Evolutionary conservation across 441 rosid species (phyloP).

Genomic region (Corymbia calophylla): DNA sequence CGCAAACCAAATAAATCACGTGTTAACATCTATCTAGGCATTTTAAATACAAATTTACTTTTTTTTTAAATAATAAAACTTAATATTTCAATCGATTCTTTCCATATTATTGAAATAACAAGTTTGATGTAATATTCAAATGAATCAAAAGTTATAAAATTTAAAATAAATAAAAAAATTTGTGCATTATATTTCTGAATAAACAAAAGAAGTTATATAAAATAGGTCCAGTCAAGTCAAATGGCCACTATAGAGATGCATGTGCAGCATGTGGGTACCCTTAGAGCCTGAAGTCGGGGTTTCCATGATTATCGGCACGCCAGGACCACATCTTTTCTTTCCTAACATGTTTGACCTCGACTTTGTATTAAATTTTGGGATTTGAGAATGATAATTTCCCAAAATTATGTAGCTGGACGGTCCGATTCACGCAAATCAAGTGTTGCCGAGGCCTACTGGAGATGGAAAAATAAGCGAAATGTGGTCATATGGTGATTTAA

Average conservation of each 20-base stretch:
- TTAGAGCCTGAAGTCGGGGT: background rate
- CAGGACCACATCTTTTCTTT: background rate
- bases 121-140: background rate
- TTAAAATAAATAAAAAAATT: background rate
- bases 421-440: background rate
- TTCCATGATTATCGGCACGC: background rate
- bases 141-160: background rate
- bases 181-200: background rate
- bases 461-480: background rate
- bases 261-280: background rate
- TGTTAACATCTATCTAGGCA: background rate
- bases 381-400: background rate
- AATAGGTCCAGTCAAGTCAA: background rate
- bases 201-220: background rate
- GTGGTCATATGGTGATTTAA: background rate
- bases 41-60: background rate
- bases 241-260: background rate
- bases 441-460: accelerated
- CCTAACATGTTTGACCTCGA: background rate
- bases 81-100: background rate
- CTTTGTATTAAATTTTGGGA: background rate
- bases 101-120: background rate
- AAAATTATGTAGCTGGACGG: background rate
- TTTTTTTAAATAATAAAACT: background rate
- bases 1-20: background rate